Conservation (phyloP, 2,329 filamentous ascomycete species). For the Exophiala viscosa region DNA sequence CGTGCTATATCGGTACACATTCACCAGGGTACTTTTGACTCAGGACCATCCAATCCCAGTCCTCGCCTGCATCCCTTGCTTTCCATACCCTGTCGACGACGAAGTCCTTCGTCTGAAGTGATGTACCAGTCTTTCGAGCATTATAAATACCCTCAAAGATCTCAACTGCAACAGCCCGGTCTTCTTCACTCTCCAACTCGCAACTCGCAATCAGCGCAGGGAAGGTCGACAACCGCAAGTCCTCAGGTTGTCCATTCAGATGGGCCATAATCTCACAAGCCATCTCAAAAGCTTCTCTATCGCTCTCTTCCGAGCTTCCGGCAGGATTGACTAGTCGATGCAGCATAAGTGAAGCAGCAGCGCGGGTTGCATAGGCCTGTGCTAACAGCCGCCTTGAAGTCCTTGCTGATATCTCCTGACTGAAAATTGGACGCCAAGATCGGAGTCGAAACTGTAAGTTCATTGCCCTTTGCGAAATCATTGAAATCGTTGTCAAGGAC, state of each 20-base stretch:
- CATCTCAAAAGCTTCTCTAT: slow-evolving; percentile 28
- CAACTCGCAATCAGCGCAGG: slow-evolving; percentile 32
- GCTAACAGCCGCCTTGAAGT: slow-evolving; percentile 30
- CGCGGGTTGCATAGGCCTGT: slow-evolving; percentile 31
- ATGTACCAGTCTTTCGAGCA: slow-evolving; percentile 30
- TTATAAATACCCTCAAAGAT: slow-evolving; percentile 30
- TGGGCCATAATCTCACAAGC: slow-evolving; percentile 33
- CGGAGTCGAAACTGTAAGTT: slow-evolving; percentile 2
- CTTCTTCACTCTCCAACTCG: slow-evolving; percentile 29
- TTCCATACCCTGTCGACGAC: slow-evolving; percentile 31
- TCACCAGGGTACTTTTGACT: slow-evolving; percentile 31
- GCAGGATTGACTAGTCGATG: slow-evolving; percentile 30
- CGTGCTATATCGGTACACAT: slow-evolving; percentile 31
- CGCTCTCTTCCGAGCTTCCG: slow-evolving; percentile 23
- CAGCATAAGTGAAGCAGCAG: slow-evolving; percentile 30
- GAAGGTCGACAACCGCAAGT: slow-evolving; percentile 33
- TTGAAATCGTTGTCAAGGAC: not conserved
- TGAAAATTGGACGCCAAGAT: slow-evolving; percentile 29
- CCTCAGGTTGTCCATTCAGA: slow-evolving; percentile 24
- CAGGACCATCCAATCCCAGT: slow-evolving; percentile 34
- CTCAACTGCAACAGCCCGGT: slow-evolving; percentile 26
- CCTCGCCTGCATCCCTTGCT: slow-evolving; percentile 28
- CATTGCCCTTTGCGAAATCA: slow-evolving; percentile 1
- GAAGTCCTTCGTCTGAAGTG: slow-evolving; percentile 29
- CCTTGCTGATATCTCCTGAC: slow-evolving; percentile 27